A percentile compares a stretch with the other conserved stretches of the same genome.
phyloP scores from a whole-genome alignment of 2,329 filamentous ascomycete species.

The Sclerotiophoma versabilis region DNA sequence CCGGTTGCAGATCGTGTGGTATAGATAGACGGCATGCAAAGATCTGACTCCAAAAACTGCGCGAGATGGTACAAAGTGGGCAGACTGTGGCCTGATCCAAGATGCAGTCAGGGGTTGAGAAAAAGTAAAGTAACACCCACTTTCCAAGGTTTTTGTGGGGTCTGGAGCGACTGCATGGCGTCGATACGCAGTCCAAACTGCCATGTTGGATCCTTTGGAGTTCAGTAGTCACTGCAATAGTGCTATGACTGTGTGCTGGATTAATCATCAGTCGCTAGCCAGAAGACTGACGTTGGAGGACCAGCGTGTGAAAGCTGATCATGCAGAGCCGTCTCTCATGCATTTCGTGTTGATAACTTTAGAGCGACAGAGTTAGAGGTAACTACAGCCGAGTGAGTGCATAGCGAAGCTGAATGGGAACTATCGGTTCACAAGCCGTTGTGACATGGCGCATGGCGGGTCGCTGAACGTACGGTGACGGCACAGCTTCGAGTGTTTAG shows the following conservation, averaged over 20 bases:
- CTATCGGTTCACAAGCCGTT: not conserved
- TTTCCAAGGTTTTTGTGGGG: not conserved
- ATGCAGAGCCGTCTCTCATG: not conserved
- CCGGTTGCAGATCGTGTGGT: not conserved
- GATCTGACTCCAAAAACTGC: not conserved
- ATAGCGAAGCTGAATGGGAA: not conserved
- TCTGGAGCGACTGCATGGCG: constrained; percentile 5
- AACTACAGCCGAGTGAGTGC: too few species aligned
- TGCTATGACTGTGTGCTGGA: not conserved
- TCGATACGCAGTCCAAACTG: not conserved
- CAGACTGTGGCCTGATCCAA: constrained; percentile 9
- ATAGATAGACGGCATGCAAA: not conserved
- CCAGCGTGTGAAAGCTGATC: not conserved
- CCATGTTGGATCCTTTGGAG: not conserved
- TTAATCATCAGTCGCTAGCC: not conserved
- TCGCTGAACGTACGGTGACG: not conserved
- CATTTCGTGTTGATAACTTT: not conserved
- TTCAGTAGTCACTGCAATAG: not conserved
- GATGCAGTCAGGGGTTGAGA: constrained; percentile 1
- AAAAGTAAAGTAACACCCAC: constrained; percentile 12
- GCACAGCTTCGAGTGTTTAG: not conserved
- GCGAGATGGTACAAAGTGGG: not conserved
- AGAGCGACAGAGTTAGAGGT: too few species aligned
- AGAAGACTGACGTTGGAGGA: not conserved
- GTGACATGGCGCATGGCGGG: not conserved